Evolutionary conservation across 306 rosid species (phyloP), one percentile per base, ranked within the genome.

Genomic region (Vigna hirtella): DNA sequence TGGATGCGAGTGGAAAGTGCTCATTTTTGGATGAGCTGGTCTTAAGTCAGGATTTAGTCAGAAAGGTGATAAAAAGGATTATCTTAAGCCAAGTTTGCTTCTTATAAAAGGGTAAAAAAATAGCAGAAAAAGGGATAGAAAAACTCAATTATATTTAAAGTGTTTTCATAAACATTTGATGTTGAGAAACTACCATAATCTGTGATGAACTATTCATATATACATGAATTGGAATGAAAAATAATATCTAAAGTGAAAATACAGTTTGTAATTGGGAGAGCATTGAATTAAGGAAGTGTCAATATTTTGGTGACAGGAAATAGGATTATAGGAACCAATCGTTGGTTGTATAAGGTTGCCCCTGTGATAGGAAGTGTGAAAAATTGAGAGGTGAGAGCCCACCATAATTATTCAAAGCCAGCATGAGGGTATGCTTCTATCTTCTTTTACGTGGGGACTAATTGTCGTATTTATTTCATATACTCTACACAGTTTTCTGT

Each of bases 271-370:
- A 50, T n/a, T 9, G 20, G 61, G 61, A 9, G 14, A 52, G 58
- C 12, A 52, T 55, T 55, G 11, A 38, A 6, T 4, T 61, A 61
- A 30, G 7, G 9, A 59, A 58, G 53, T 49, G 12, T 56, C 20
- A 28, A 70, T 50, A 7, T 61, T 50, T 71, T 26, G 5, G 34
- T 10, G 49, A 38, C 12, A 24, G 30, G 20, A 32, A 24, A 55
- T 55, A 55, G 1, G 6, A 55, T 9, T 20, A 20, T n/a, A 11
- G 2, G 52, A 40, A 52, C 74, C 79, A 72, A 65, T 17, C 14
- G 74, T 66, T 80, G 69, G 43, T 73, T 30, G 70, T 18, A 36
- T 18, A 53, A 50, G 74, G 28, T 17, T 52, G 74, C 61, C 73
- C 14, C 76, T 28, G 10, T 72, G 65, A 52, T 55, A 48, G 49